phyloP scores from a whole-genome alignment of 208 protist species.

The Angomonas desouzai region DNA sequence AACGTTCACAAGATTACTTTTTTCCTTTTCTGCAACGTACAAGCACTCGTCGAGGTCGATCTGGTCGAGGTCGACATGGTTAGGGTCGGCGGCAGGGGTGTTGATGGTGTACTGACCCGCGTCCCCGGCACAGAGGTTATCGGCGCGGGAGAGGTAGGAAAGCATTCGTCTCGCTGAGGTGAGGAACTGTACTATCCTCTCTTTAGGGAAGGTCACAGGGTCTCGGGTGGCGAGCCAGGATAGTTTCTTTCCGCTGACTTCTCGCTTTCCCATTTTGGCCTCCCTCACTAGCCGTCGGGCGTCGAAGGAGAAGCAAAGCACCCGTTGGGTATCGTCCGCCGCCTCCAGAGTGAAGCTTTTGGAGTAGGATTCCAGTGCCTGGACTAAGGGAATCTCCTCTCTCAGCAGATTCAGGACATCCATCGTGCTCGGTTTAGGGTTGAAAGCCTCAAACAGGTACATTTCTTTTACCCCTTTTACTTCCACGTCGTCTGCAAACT shows the following conservation, averaged over 20 bases:
- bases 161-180: neutral
- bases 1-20: neutral
- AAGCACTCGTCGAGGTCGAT: slow-evolving; percentile 3
- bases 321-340: neutral
- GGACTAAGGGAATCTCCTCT: neutral
- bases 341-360: neutral
- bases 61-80: too few species aligned
- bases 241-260: neutral
- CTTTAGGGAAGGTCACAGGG: neutral
- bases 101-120: slow-evolving; percentile 1
- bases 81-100: neutral
- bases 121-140: neutral
- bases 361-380: neutral
- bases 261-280: neutral
- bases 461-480: neutral
- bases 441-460: neutral
- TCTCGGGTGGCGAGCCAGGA: neutral
- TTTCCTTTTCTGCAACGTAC: neutral
- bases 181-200: neutral
- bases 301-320: slow-evolving; percentile 1
- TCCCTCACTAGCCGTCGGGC: neutral
- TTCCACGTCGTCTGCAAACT: neutral
- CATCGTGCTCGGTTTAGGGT: neutral
- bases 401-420: neutral
- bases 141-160: neutral